Percentiles rank a stretch among this genome's conserved stretches.
phyloP scores from a whole-genome alignment of 331 rosid species.

The Acacia concinna region DNA sequence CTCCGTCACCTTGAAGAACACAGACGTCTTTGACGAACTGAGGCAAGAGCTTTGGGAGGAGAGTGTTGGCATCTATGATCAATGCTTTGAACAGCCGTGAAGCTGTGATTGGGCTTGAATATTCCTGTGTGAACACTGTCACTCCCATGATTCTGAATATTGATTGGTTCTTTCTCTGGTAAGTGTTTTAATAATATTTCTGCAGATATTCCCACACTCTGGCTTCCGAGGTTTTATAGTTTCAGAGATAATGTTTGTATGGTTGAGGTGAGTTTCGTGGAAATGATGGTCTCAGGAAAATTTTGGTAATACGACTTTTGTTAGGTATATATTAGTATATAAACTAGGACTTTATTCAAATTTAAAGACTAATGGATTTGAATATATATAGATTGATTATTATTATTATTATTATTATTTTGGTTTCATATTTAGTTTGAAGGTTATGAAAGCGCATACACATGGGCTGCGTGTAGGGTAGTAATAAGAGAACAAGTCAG shows the following conservation, averaged over 20 bases:
- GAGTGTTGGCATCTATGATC: constrained; percentile 52
- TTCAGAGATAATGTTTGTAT: background rate
- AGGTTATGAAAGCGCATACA: constrained; percentile 3
- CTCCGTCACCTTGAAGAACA: constrained; percentile 67
- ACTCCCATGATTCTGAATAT: constrained; percentile 45
- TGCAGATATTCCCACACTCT: background rate
- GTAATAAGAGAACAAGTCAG: background rate
- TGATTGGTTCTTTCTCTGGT: background rate
- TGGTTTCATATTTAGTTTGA: constrained; percentile 23
- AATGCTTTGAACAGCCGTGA: constrained; percentile 65
- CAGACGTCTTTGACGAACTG: constrained; percentile 53
- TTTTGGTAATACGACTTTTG: constrained; percentile 27
- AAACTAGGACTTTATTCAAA: constrained; percentile 4
- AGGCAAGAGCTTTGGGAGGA: constrained; percentile 75
- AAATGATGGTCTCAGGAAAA: constrained; percentile 22
- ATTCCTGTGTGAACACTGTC: constrained; percentile 48
- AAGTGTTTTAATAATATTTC: background rate
- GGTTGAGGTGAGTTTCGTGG: constrained; percentile 33
- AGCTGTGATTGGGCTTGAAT: constrained; percentile 52
- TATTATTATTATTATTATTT: background rate
- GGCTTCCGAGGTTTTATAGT: constrained; percentile 37
- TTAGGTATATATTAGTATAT: constrained; percentile 9
- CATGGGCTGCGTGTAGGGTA: constrained; percentile 53
- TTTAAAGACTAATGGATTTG: constrained; percentile 30
- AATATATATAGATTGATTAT: background rate